Evolutionary conservation across 163 green algal genomes (phyloP).

Genomic region (Volvox carteri): DNA sequence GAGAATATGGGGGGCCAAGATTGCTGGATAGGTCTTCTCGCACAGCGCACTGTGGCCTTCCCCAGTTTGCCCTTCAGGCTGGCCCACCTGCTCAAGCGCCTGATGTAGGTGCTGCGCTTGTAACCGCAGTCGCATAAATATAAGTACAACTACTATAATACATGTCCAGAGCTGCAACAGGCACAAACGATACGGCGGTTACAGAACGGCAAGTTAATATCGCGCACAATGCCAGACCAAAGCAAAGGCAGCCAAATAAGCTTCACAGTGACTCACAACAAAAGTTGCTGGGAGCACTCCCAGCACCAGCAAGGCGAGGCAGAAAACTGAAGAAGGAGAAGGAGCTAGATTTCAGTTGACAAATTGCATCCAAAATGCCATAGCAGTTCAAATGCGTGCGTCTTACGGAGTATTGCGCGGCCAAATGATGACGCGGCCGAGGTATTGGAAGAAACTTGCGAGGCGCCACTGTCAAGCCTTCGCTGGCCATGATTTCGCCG

Average conservation of each 20-base stretch:
- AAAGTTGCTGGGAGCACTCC: conserved; percentile 33
- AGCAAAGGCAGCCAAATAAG: neutral
- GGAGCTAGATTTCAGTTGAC: neutral
- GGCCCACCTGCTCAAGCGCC: conserved; percentile 15
- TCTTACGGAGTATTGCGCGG: conserved; percentile 11
- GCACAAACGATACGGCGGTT: neutral
- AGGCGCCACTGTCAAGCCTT: neutral
- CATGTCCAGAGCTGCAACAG: conserved; percentile 33
- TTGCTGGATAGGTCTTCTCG: too few relatives aligned
- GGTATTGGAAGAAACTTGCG: neutral
- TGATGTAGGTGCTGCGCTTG: conserved; percentile 14
- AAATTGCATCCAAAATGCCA: neutral
- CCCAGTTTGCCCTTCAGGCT: too few relatives aligned
- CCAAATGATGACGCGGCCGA: conserved; percentile 12
- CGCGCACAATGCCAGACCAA: neutral
- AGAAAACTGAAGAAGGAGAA: conserved; percentile 6
- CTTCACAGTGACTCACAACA: neutral
- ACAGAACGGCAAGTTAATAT: neutral
- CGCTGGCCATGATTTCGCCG: neutral
- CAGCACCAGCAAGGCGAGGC: conserved; percentile 27
- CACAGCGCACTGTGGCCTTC: too few relatives aligned
- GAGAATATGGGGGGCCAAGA: too few relatives aligned
- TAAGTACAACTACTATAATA: conserved; percentile 10
- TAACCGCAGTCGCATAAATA: conserved; percentile 6
- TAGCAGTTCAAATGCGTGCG: neutral